Evolutionary conservation across 208 protist species (phyloP).

Genomic region (Plasmodiophora brassicae): DNA sequence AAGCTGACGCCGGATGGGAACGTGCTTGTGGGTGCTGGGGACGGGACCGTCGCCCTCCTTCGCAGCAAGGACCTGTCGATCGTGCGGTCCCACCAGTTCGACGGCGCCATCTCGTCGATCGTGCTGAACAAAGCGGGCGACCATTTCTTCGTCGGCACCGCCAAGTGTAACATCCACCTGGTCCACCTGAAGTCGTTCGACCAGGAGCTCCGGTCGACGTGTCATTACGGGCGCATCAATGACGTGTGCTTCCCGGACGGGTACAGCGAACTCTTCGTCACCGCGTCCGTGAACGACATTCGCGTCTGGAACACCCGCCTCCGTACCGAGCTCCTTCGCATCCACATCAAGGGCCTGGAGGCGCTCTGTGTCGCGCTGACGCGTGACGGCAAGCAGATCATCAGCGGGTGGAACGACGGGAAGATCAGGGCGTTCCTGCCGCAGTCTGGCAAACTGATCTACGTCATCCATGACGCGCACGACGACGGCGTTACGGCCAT

Average conservation of each 20-base stretch:
- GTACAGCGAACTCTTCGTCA: slow-evolving; percentile 83
- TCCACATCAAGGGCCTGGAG: slow-evolving; percentile 75
- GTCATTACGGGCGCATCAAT: slow-evolving; percentile 79
- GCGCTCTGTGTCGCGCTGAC: slow-evolving; percentile 84
- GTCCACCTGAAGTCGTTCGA: slow-evolving; percentile 77
- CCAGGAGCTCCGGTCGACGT: slow-evolving; percentile 73
- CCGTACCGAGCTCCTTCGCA: slow-evolving; percentile 81
- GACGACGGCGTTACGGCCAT: slow-evolving; percentile 84
- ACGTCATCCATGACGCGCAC: slow-evolving; percentile 87
- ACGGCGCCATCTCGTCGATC: slow-evolving; percentile 77
- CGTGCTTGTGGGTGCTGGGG: slow-evolving; percentile 74
- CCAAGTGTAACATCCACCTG: slow-evolving; percentile 78
- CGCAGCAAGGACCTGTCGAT: slow-evolving; percentile 76
- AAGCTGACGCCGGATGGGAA: slow-evolving; percentile 50
- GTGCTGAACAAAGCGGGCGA: slow-evolving; percentile 59
- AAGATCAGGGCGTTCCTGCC: slow-evolving; percentile 84
- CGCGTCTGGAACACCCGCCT: slow-evolving; percentile 82
- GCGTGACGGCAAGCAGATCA: slow-evolving; percentile 79
- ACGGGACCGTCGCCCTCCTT: slow-evolving; percentile 77
- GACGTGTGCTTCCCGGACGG: slow-evolving; percentile 80
- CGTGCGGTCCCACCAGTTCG: slow-evolving; percentile 64
- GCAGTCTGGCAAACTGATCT: slow-evolving; percentile 81
- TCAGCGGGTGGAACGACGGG: slow-evolving; percentile 84
- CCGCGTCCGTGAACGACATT: slow-evolving; percentile 54
- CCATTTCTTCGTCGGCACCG: slow-evolving; percentile 80